These are phyloP conservation scores for Apiospora kogelbergensis DNA, from an alignment of 2,329 filamentous ascomycete genomes.

Conservation along the genomic window DNA sequence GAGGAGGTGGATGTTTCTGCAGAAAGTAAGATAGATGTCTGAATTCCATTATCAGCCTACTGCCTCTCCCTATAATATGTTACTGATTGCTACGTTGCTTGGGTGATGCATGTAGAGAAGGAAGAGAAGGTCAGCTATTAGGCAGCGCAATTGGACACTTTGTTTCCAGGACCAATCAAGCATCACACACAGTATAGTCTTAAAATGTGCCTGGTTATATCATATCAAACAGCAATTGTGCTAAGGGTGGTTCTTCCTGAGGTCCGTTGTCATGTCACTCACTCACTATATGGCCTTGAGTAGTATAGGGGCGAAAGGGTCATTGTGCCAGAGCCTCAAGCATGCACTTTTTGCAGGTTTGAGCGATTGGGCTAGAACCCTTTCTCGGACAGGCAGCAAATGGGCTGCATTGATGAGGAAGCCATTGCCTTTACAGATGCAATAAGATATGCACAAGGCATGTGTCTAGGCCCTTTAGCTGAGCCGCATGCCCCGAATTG, in stretches of 20 bases:
- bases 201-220: too few relatives aligned
- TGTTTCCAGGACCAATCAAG: neutral
- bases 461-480: too few relatives aligned
- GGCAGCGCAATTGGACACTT: neutral
- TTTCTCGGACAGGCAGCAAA: neutral
- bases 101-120: neutral
- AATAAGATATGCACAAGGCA: too few relatives aligned
- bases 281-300: neutral
- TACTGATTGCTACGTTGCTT: neutral
- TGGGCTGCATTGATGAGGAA: neutral
- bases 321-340: neutral
- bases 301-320: neutral
- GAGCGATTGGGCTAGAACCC: neutral
- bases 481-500: neutral
- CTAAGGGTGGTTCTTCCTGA: too few relatives aligned
- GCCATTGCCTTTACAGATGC: too few relatives aligned
- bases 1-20: neutral
- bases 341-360: neutral
- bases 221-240: neutral
- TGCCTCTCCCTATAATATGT: neutral
- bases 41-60: neutral
- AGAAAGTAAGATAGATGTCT: neutral
- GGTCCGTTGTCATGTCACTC: neutral
- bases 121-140: neutral
- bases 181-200: neutral